Base-by-base conservation (phyloP, 176 grass and related monocot genomes). In the Musa itinerans region DNA sequence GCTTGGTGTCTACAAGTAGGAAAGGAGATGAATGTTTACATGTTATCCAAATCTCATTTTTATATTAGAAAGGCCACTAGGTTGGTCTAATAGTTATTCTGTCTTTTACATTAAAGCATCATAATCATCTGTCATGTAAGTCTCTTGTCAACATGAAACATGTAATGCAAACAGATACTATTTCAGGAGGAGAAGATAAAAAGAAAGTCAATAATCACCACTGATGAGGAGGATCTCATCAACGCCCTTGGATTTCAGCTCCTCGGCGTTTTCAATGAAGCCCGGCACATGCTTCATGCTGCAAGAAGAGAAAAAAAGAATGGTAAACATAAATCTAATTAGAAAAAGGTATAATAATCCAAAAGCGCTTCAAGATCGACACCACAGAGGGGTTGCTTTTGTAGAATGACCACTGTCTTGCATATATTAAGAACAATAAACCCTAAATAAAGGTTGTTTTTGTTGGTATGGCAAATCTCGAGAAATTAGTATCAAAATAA, bases 281-380 rank as follows among this genome's bases (percentile, higher is more conserved):
- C 95, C 86, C 25, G 95, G 95, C 26, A 99, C 95, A 64, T 99
- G 95, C 80, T 91, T 84, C 79, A 84, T 94, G 82, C 95, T 99
- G 57, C 27, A 68, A 1, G 34, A 68, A 86, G 12, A 50, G 13
- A 15, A 19, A 89, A 79, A 56, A 81, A 61, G 68, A 17, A 50
- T 49, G 48, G 21, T 54, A 1, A 43, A 72, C 57, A 62, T 11
- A 62, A 9, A 48, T 48, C 9, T 3, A 2, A 19, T n/a, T 11
- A 63, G 17, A 16, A 52, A 50, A 25, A 10, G 12, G 14, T 63
- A 48, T 6, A 43, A 6, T 43, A 6, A 43, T 6, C 34, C 34
- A 43, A 43, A 43, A 43, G 34, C 4, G 34, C 34, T 43, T 43
- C 34, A 43, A 43, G 34, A 43, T 43, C 34, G 34, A 34, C 29